phyloP scores from a whole-genome alignment of 805 yeast genomes.

The Yarrowia sp. region DNA sequence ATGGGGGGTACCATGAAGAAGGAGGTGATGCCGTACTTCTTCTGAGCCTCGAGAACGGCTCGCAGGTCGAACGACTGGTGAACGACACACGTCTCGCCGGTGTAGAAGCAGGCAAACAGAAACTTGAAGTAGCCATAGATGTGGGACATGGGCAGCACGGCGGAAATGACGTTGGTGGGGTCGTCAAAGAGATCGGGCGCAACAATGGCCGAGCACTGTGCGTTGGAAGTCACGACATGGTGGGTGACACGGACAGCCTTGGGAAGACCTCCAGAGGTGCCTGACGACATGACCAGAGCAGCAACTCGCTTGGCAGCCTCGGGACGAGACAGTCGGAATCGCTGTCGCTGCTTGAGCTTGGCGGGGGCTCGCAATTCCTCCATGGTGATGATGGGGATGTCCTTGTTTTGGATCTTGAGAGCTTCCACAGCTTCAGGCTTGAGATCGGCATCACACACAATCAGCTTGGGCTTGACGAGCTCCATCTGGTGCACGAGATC shows the following conservation, averaged over 20 bases:
- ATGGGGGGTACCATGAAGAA: conserved; percentile 46
- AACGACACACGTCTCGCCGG: conserved; percentile 34
- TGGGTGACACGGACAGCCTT: conserved; percentile 75
- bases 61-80: conserved; percentile 41
- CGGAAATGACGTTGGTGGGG: conserved; percentile 39
- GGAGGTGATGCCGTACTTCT: conserved; percentile 40
- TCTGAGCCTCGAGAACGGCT: conserved; percentile 34
- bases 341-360: conserved; percentile 17
- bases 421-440: conserved; percentile 25
- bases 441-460: not conserved
- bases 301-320: conserved; percentile 30
- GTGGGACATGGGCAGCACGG: conserved; percentile 38
- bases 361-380: conserved; percentile 1
- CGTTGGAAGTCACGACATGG: conserved; percentile 47
- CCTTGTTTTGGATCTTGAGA: conserved; percentile 42
- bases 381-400: not conserved
- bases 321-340: conserved; percentile 13
- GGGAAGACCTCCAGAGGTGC: conserved; percentile 57
- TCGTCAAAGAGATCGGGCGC: conserved; percentile 42
- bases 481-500: conserved; percentile 35
- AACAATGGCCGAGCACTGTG: conserved; percentile 39
- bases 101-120: conserved; percentile 34
- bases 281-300: conserved; percentile 38
- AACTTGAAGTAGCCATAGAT: conserved; percentile 37
- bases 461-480: conserved; percentile 23